Evolutionary conservation across 1,284 basidiomycete species (phyloP).

Genomic region (Peniophora sp.): DNA sequence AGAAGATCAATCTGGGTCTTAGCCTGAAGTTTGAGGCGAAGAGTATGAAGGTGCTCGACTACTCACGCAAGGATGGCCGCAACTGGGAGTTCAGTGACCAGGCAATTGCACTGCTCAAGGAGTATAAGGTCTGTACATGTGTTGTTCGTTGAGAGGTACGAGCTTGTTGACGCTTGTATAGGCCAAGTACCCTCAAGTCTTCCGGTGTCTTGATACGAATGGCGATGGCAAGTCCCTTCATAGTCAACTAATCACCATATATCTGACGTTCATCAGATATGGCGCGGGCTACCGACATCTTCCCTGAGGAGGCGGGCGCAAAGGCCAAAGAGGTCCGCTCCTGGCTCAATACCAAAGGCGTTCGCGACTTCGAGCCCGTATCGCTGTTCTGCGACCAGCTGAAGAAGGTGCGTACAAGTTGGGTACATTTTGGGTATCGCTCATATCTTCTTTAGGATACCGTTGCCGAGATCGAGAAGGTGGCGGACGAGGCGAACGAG

Average conservation of each 20-base stretch:
- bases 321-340: conserved; percentile 71
- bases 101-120: conserved; percentile 72
- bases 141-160: conserved; percentile 1
- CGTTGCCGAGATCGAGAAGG: conserved; percentile 69
- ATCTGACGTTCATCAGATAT: conserved; percentile 45
- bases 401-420: conserved; percentile 52
- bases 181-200: conserved; percentile 78
- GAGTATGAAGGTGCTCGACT: conserved; percentile 92
- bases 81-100: conserved; percentile 95
- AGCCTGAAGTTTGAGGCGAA: conserved; percentile 97
- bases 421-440: conserved; percentile 4
- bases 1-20: conserved; percentile 87
- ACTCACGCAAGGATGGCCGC: conserved; percentile 77
- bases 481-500: conserved; percentile 62
- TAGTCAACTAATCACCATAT: neutral
- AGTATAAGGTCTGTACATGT: conserved; percentile 68
- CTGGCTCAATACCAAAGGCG: conserved; percentile 86
- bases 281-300: conserved; percentile 67
- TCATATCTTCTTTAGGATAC: conserved; percentile 43
- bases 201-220: conserved; percentile 55
- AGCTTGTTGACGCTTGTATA: conserved; percentile 18
- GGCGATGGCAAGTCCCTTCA: conserved; percentile 51
- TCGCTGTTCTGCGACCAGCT: conserved; percentile 90
- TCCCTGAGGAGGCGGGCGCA: conserved; percentile 60
- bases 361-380: conserved; percentile 89